Conservation (phyloP, 129 eudicot genomes). For the Kitagawia praeruptora region DNA sequence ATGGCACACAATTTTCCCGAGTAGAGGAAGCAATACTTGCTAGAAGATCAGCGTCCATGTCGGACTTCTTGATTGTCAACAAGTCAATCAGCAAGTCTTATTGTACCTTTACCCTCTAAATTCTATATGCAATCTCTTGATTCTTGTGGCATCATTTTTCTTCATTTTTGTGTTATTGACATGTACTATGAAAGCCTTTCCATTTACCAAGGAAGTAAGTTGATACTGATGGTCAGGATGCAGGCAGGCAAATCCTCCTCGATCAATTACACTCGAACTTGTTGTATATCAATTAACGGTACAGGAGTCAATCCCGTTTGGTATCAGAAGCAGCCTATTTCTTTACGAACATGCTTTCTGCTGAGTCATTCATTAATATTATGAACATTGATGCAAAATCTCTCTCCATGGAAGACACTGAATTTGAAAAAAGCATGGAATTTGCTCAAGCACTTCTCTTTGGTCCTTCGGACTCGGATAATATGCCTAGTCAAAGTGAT, state of each 20-base stretch:
- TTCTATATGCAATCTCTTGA: not conserved
- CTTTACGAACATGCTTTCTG: slow-evolving; percentile 84
- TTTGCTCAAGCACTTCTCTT: slow-evolving; percentile 63
- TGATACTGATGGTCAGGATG: slow-evolving; percentile 9
- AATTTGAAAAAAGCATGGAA: slow-evolving; percentile 79
- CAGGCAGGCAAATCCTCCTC: slow-evolving; percentile 94
- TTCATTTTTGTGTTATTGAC: not conserved
- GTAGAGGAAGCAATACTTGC: not conserved
- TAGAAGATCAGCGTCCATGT: not conserved
- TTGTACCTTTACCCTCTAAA: not conserved
- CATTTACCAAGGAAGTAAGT: not conserved
- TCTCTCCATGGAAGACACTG: slow-evolving; percentile 78
- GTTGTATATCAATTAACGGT: slow-evolving; percentile 8
- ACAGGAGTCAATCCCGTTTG: slow-evolving; percentile 7
- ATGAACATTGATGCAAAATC: slow-evolving; percentile 62
- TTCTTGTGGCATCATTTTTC: not conserved
- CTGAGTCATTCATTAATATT: slow-evolving; percentile 71
- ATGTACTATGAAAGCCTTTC: not conserved
- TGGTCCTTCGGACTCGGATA: slow-evolving; percentile 39
- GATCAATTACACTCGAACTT: slow-evolving; percentile 47
- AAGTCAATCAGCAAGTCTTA: too few species aligned
- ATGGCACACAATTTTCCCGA: not conserved
- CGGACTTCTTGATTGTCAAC: not conserved
- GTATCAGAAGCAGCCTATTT: slow-evolving; percentile 12
- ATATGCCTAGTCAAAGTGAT: slow-evolving; percentile 20